These are phyloP conservation scores for Cryptomeria japonica DNA, from an alignment of 75 land plant genomes.

Conservation along the genomic window DNA sequence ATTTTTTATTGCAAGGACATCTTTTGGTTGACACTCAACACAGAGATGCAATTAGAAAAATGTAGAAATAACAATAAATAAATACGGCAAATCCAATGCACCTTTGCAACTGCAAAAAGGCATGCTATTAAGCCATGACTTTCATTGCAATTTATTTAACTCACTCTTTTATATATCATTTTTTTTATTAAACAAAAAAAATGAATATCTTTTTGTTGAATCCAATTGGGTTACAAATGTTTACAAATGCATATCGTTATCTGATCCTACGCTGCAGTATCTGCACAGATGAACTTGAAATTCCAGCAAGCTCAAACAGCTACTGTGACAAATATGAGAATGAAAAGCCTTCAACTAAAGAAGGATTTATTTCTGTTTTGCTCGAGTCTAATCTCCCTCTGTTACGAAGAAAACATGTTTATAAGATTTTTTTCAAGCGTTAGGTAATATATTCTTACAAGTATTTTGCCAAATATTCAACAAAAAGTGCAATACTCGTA, in stretches of 20 bases:
- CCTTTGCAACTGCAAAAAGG: neutral
- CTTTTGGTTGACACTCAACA: neutral
- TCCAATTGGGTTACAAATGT: neutral
- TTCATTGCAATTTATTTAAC: neutral
- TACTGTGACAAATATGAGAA: neutral
- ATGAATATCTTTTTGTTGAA: neutral
- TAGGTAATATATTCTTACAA: neutral
- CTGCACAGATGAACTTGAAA: neutral
- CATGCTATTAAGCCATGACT: neutral
- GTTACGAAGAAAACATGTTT: neutral
- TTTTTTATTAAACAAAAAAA: neutral
- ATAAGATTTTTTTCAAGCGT: neutral
- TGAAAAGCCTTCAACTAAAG: constrained; percentile 5
- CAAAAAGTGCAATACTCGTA: neutral
- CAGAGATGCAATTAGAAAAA: neutral
- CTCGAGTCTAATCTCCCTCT: constrained; percentile 13
- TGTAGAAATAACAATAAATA: neutral
- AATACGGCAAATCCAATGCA: neutral
- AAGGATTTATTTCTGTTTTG: constrained; percentile 1
- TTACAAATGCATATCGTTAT: neutral
- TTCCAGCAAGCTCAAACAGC: neutral
- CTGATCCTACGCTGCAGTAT: neutral
- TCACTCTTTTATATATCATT: neutral
- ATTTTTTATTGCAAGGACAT: neutral
- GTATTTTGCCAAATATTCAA: neutral